Base-by-base conservation (phyloP, 2,329 filamentous ascomycete genomes). In the Pyricularia sp. region DNA sequence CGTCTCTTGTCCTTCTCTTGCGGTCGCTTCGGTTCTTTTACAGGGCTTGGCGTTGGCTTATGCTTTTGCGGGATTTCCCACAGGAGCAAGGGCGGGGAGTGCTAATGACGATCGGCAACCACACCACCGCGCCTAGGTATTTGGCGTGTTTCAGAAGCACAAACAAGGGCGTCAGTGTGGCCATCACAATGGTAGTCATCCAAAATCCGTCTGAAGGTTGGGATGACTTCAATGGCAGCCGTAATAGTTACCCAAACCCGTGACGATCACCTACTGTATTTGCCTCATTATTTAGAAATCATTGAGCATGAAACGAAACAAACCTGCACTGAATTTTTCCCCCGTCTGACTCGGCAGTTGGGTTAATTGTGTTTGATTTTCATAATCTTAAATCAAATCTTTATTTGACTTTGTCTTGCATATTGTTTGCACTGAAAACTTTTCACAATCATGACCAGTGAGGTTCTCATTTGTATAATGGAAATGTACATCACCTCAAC, bases 101-200 rank as follows among this genome's bases (percentile, higher is more conserved):
- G 58, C 58, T 61, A 61, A 61, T 61, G 23, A 61, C 14, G 58
- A 61, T 61, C 58, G 58, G 58, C 58, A 61, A 17, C 23, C 58
- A 61, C 58, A 61, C n/a, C 58, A 61, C n/a, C n/a, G 1, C 58
- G 58, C n/a, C 58, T 23, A 25, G 58, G 58, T 17, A 61, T 61
- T 61, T 61, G 58, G 58, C 58, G 58, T n/a, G 58, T 61, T 61
- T 61, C 58, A 61, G 23, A 61, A 61, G 58, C 58, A 61, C 58
- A 23, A 61, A n/a, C 25, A 26, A 25, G 58, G 58, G 58, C n/a
- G 58, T 12, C n/a, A 26, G 58, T 61, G 58, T 26, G 58, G 58
- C n/a, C 58, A 26, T 50, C 58, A 26, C 25, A 61, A 25, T 61
- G n/a, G 58, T 12, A 25, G n/a, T n/a, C 58, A 61, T 26, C 23